Base-by-base conservation (phyloP, 345 rosid genomes). In the Microcos paniculata region DNA sequence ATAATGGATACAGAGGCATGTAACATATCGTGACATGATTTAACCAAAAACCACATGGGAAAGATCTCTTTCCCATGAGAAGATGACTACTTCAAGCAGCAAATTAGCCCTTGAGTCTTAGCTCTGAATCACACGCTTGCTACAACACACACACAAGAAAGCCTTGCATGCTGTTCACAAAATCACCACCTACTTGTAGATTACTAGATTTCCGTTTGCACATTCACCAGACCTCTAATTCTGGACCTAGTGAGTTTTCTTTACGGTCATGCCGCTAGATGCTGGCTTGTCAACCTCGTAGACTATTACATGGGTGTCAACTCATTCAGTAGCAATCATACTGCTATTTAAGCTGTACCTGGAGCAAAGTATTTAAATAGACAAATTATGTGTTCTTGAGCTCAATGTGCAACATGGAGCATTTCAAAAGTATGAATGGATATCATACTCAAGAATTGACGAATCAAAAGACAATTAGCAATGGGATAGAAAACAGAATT, bases 281-380 rank as follows among this genome's bases (percentile, higher is more conserved):
- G 89, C 89, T 40, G 89, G 91, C 82, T 90, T 87, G 68, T 82
- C 90, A 57, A 90, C 76, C 80, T 85, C 88, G 62, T 90, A 88
- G 35, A 90, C 81, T 73, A 90, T 87, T 64, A 90, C 86, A 48
- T 82, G 80, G 7, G 90, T 88, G 82, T 90, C 92, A 43, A 90
- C 83, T 4, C 92, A 87, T 48, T 90, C 91, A n/a, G 92, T 90
- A 45, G 90, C 92, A 35, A 88, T 85, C 87, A 87, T 83, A 49
- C 21, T 84, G 84, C 84, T 87, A 77, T 68, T 90, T 89, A 42
- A 90, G 88, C 82, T 86, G 87, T 80, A 88, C 91, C 94, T 88
- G 78, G 72, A 76, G 77, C 43, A 42, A 75, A 61, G 1, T 42
- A 65, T n/a, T n/a, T 35, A 35, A 35, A 7, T 35, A 35, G 40